Evolutionary conservation across 352 stramenopile species (phyloP), one percentile per base, ranked within the genome.

Genomic region (Bremia lactucae): DNA sequence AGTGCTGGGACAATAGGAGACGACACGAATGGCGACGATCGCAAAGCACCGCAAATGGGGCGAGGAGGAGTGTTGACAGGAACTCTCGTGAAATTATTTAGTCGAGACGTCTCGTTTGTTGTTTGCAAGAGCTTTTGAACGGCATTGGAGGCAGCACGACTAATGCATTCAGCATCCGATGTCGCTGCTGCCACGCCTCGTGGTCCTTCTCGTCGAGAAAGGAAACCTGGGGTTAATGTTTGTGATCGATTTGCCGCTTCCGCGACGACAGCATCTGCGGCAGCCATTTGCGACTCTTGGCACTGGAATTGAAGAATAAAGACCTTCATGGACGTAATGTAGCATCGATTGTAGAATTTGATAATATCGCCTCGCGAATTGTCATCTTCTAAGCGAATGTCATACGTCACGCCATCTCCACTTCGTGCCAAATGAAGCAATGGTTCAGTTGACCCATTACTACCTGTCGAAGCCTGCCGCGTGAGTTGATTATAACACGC

Each of bases 271-370:
- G 66, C 76, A 14, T 84, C 70, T 3, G 80, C 80, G 0, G 79
- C 79, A 14, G 74, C 73, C 49, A 87, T 66, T 55, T 93, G 81
- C 37, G 70, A 79, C 21, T 91, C 81, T n/a, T 87, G 75, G 2
- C 66, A 59, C 46, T 89, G 78, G 44, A 88, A 93, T 48, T 93
- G 81, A 13, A 93, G 64, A 50, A 93, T 63, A 31, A 93, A 89
- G 9, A 76, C 59, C 46, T 93, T 93, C 77, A 93, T 87, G 1
- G 68, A 61, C 2, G 73, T 63, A 46, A 91, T 85, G 46, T 73
- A 91, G 52, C 74, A 88, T 8, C 73, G 62, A 42, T 90, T 93
- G 64, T 93, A 93, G 39, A 91, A 93, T 60, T 88, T 90, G 60
- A 93, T 90, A 45, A 93, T 86, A 41, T 93, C 77, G 22, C 80